Base-by-base conservation (phyloP, 176 grass and related monocot species). In the Ananas comosus region DNA sequence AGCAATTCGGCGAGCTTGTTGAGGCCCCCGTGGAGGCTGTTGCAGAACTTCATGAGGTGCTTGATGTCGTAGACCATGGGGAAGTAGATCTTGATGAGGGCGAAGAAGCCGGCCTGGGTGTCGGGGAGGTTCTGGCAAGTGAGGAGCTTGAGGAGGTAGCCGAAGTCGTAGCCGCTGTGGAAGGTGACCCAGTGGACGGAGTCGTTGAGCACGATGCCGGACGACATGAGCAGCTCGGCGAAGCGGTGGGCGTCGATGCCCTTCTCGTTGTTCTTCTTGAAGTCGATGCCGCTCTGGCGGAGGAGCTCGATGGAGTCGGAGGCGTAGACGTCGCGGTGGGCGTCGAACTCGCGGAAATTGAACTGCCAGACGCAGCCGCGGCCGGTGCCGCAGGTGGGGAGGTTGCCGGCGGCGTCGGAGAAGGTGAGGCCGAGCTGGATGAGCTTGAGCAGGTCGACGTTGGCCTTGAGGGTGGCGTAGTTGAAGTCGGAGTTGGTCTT, bases 21-120 rank as follows among this genome's bases (percentile, higher is more conserved):
- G 24, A 97, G 79, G n/a, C 93, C 93, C 0, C 93, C 93, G 51
- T 97, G 93, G 64, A 97, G 79, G 72, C 89, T 97, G 71, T 97
- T 97, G 84, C 93, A 97, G 69, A 97, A 97, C 68, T 88, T 97
- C 89, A 97, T 97, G 4, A 97, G 82, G n/a, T 97, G 93, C 56
- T 97, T 97, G 56, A 97, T 82, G 78, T 97, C 93, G 10, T 92
- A 97, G 14, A 97, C 84, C 0, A 83, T 87, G 0, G 93, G 93
- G 80, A 97, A 97, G 50, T 92, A 97, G 13, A 97, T 88, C 76
- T 90, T 92, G 64, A 97, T 92, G 9, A 97, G 65, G 63, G 80
- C 80, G 25, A 97, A 97, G 84, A 97, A 97, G 0, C 84, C 77
- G 0, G 82, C 69, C 64, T 92, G 93, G 25, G 86, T 85, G 5